Percentiles rank a stretch among this genome's conserved stretches.
Conservation (phyloP, 176 grass and related monocot genomes). For the Zoysia pacifica region DNA sequence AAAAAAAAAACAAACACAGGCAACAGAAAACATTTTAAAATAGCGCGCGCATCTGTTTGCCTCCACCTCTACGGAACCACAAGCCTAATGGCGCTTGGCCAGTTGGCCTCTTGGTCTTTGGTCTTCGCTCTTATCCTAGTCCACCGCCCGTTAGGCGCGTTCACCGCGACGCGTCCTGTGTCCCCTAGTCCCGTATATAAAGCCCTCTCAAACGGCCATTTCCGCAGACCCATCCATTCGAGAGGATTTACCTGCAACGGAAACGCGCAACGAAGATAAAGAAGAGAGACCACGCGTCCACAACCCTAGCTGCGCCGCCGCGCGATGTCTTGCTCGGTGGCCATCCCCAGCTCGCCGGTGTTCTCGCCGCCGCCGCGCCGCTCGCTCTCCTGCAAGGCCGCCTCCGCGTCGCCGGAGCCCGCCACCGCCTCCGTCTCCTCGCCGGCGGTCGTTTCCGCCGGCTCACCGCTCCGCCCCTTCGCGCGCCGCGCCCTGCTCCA, state of each 20-base stretch:
- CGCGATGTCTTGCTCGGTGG: slow-evolving; percentile 86
- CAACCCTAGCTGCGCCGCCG: slow-evolving; percentile 31
- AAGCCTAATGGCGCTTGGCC: background rate
- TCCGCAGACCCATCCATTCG: slow-evolving; percentile 37
- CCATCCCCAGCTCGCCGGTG: slow-evolving; percentile 82
- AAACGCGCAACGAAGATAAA: background rate
- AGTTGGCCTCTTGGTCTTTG: background rate
- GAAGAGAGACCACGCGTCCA: too few relatives aligned
- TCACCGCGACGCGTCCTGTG: slow-evolving; percentile 27
- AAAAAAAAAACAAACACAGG: too few relatives aligned
- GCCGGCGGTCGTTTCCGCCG: slow-evolving; percentile 30
- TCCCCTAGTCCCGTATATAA: slow-evolving; percentile 21
- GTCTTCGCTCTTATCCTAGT: background rate
- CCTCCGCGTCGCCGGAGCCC: slow-evolving; percentile 65
- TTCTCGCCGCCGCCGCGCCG: slow-evolving; percentile 82
- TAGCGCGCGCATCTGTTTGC: slow-evolving; percentile 5
- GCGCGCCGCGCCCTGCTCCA: slow-evolving; percentile 48
- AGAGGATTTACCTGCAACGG: background rate
- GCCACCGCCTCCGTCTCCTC: slow-evolving; percentile 40
- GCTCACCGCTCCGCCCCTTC: slow-evolving; percentile 48
- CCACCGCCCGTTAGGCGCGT: slow-evolving; percentile 26
- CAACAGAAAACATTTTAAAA: too few relatives aligned
- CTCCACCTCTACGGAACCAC: background rate
- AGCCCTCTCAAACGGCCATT: slow-evolving; percentile 44
- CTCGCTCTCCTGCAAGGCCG: slow-evolving; percentile 75